Conservation (phyloP, 345 rosid genomes). For the Eucalyptus cladocalyx region DNA sequence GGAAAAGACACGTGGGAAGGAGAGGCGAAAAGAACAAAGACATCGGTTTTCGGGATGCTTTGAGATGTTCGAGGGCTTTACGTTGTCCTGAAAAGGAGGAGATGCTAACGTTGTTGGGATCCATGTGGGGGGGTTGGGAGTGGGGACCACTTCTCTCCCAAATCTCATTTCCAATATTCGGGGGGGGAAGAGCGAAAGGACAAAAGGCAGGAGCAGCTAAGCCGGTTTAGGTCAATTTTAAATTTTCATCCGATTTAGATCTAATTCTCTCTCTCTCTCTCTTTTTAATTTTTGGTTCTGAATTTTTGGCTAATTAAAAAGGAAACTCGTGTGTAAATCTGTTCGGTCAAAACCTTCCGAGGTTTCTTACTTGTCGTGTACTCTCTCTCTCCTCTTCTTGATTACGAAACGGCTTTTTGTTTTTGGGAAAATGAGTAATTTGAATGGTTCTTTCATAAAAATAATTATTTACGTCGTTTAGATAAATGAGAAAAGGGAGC, state of each 20-base stretch:
- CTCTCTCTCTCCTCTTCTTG: not conserved
- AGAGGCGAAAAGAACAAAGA: not conserved
- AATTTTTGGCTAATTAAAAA: not conserved
- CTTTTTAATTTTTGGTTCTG: not conserved
- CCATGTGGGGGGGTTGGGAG: not conserved
- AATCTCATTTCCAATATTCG: not conserved
- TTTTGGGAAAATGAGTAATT: not conserved
- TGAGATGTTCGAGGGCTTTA: not conserved
- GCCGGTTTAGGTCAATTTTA: not conserved
- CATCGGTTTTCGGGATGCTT: not conserved
- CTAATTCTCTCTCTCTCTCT: not conserved
- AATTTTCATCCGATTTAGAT: not conserved
- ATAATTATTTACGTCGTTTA: fast-evolving
- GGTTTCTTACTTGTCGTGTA: not conserved
- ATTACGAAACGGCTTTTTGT: fast-evolving
- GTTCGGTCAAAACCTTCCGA: not conserved
- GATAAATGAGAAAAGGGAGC: not conserved
- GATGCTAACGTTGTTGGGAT: not conserved
- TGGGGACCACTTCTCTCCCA: not conserved
- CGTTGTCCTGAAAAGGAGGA: not conserved
- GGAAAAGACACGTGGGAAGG: not conserved
- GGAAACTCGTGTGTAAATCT: not conserved
- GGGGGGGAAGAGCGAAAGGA: not conserved
- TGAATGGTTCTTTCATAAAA: not conserved
- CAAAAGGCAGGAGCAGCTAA: not conserved